These are phyloP conservation scores for Mitragyna speciosa DNA, from an alignment of 257 asterid genomes.

Conservation along the genomic window DNA sequence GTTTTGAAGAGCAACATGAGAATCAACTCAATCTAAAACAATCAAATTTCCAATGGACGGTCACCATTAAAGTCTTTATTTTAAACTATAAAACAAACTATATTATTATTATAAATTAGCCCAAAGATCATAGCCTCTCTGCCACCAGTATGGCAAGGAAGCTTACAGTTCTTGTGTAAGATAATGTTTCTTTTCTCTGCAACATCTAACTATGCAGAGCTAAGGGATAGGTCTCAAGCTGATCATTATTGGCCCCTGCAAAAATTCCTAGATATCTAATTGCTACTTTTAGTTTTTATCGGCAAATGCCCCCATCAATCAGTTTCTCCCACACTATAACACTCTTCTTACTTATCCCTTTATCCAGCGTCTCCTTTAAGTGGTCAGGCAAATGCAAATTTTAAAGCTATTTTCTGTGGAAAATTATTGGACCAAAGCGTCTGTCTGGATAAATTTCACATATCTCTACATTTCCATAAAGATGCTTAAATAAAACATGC, in stretches of 20 bases:
- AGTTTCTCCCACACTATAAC: constrained; percentile 2
- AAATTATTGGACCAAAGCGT: too few species aligned
- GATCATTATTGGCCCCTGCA: constrained; percentile 5
- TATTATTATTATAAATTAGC: constrained; percentile 14
- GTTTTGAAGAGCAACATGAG: not conserved
- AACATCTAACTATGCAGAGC: constrained; percentile 25
- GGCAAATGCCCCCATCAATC: constrained; percentile 15
- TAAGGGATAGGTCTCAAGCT: constrained; percentile 9
- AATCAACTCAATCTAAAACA: not conserved
- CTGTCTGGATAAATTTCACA: too few species aligned
- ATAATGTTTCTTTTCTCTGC: constrained; percentile 14
- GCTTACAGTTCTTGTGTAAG: constrained; percentile 14
- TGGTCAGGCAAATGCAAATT: too few species aligned
- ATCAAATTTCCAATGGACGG: not conserved
- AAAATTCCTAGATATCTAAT: not conserved
- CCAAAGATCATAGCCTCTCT: constrained; percentile 9
- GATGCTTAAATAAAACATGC: too few species aligned
- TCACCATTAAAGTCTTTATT: not conserved
- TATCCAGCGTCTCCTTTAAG: constrained; percentile 6
- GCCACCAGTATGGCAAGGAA: constrained; percentile 6
- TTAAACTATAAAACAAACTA: not conserved
- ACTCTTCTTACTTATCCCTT: not conserved
- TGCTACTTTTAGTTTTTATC: not conserved
- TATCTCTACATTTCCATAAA: too few species aligned
- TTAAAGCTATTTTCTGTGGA: too few species aligned